Percentiles rank a stretch among this genome's conserved stretches.
Evolutionary conservation across 1,284 basidiomycete species (phyloP).

Genomic region (Golubevia sp.): DNA sequence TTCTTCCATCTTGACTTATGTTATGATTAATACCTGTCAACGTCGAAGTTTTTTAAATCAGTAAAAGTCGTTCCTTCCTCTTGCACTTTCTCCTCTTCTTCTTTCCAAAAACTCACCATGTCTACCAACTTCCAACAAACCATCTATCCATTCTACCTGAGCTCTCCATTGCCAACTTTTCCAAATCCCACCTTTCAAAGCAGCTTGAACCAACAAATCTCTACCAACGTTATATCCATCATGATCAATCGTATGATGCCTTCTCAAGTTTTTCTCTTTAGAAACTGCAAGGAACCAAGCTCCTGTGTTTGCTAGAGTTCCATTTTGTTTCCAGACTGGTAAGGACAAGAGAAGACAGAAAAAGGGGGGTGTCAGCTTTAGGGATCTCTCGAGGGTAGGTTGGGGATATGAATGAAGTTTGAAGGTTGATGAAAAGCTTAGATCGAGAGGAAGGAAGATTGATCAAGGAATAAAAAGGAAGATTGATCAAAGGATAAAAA

Average conservation of each 20-base stretch:
- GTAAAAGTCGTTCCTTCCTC: not conserved
- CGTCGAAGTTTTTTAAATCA: too few relatives aligned
- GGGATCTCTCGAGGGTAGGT: not conserved
- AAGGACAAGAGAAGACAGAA: not conserved
- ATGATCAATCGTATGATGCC: constrained; percentile 53
- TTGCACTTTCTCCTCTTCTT: too few relatives aligned
- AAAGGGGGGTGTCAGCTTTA: not conserved
- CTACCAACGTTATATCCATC: constrained; percentile 56
- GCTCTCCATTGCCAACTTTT: constrained; percentile 47
- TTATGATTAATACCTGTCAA: constrained; percentile 50
- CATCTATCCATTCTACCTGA: constrained; percentile 39
- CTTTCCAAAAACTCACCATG: constrained; percentile 17
- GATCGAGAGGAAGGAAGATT: too few relatives aligned
- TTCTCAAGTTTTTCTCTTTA: constrained; percentile 52
- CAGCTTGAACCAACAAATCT: constrained; percentile 45
- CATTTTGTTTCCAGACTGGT: constrained; percentile 58
- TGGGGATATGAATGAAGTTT: too few relatives aligned
- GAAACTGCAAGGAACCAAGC: constrained; percentile 61
- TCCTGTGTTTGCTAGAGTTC: constrained; percentile 54
- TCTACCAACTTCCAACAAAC: constrained; percentile 32
- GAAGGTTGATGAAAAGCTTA: too few relatives aligned
- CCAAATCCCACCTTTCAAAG: constrained; percentile 42
- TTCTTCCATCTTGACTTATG: constrained; percentile 49
- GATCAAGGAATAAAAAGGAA: too few relatives aligned
- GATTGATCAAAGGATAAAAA: too few relatives aligned